Base-by-base conservation (phyloP, 179 eudicot genomes). In the Patellifolia procumbens region DNA sequence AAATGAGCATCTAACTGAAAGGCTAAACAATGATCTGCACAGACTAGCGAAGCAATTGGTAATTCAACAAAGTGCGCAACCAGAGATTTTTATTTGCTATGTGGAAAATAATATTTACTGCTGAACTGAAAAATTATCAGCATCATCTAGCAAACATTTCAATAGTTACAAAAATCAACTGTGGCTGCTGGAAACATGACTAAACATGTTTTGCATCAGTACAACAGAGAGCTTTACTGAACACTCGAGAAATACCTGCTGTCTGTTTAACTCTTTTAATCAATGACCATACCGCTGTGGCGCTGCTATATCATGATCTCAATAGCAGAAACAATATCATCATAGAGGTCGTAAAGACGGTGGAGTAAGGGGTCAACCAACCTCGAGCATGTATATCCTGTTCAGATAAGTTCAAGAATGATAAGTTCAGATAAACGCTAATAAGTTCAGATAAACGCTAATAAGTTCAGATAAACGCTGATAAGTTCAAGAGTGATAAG, bases 231-330 rank as follows among this genome's bases (percentile, higher is more conserved):
- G 22, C n/a, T 32, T 73, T 16, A 52, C 13, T 6, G 35, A 29
- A 72, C 12, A 69, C 45, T 73, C 51, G 5, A 43, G 28, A 19
- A 48, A 42, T 72, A 62, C 59, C 76, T 48, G 74, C 63, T 65
- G 67, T 26, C 58, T 62, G 26, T 34, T 70, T 31, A 24, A 43
- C 17, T 43, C 15, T 53, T n/a, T n/a, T n/a, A n/a, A n/a, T n/a
- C n/a, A n/a, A n/a, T n/a, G n/a, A n/a, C n/a, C n/a, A n/a, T n/a
- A n/a, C n/a, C n/a, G n/a, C n/a, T n/a, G n/a, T n/a, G n/a, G n/a
- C 15, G 70, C 31, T 42, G 43, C 71, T 76, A 46, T 42, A 70
- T 85, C 86, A 80, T 51, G 69, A 78, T 80, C 83, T 82, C 51
- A 75, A 55, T 9, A 83, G 78, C 80, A 82, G 76, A 35, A 82